Evolutionary conservation across 441 rosid species (phyloP).

Genomic region (Arabidopsis lyrata): DNA sequence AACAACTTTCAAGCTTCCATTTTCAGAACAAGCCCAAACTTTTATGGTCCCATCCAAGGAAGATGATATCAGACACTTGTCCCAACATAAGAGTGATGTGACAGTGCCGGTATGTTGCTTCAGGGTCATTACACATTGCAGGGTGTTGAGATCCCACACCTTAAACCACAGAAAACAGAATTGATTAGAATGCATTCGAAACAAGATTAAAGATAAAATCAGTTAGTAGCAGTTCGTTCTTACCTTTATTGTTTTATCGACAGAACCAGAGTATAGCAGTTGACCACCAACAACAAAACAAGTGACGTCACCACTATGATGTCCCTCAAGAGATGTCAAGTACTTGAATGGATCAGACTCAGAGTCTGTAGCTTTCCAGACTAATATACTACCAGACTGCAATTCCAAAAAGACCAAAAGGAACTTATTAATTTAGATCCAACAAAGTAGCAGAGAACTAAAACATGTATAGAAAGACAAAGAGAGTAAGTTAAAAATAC

Average conservation of each 20-base stretch:
- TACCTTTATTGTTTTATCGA: conserved; percentile 52
- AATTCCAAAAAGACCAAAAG: conserved; percentile 7
- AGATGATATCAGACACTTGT: conserved; percentile 48
- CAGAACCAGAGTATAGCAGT: conserved; percentile 52
- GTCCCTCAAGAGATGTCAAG: conserved; percentile 44
- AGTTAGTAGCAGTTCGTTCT: neutral
- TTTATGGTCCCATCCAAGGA: conserved; percentile 52
- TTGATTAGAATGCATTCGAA: neutral
- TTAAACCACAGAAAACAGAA: conserved; percentile 11
- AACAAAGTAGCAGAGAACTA: neutral
- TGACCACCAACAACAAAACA: conserved; percentile 48
- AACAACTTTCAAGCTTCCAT: conserved; percentile 39
- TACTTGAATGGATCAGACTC: conserved; percentile 49
- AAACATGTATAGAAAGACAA: neutral
- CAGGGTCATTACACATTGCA: conserved; percentile 44
- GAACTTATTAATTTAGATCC: neutral
- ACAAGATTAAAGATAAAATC: neutral
- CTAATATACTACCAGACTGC: conserved; percentile 54
- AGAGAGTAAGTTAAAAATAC: neutral
- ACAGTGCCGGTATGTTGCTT: conserved; percentile 46
- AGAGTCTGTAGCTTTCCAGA: conserved; percentile 48
- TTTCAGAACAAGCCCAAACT: conserved; percentile 49
- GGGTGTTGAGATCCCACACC: conserved; percentile 53
- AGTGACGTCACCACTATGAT: conserved; percentile 39
- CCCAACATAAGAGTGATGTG: conserved; percentile 58